These are phyloP conservation scores for Daedaleopsis sinensis DNA, from an alignment of 768 basidiomycete species.

Conservation along the genomic window DNA sequence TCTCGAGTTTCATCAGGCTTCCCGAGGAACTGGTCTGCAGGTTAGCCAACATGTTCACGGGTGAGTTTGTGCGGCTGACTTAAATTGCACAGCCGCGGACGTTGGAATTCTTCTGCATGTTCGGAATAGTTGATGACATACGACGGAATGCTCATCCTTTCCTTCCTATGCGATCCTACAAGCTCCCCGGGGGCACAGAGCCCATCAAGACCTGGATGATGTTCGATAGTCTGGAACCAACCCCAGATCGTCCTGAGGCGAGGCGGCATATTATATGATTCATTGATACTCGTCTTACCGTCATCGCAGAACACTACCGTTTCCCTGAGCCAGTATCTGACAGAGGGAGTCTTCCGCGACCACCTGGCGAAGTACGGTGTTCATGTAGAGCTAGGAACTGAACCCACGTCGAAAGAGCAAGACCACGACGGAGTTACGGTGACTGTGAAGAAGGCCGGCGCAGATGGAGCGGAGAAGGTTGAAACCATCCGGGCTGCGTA, in stretches of 20 bases:
- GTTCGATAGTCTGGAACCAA: neutral
- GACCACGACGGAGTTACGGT: constrained; percentile 33
- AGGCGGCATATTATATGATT: neutral
- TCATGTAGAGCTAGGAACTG: constrained; percentile 39
- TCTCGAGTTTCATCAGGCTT: constrained; percentile 18
- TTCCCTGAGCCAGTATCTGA: constrained; percentile 17
- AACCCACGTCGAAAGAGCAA: constrained; percentile 39
- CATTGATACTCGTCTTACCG: neutral
- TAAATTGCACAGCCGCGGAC: constrained; percentile 22
- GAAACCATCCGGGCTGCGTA: too few species aligned
- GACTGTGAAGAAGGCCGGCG: neutral
- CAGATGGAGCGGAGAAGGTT: too few species aligned
- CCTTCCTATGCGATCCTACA: constrained; percentile 12
- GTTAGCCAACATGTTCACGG: constrained; percentile 20
- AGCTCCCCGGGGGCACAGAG: constrained; percentile 23
- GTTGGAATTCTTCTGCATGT: constrained; percentile 21
- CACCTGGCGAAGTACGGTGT: constrained; percentile 28
- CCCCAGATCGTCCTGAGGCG: constrained; percentile 24
- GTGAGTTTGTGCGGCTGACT: too few species aligned
- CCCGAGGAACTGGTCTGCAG: constrained; percentile 31
- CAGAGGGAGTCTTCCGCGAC: constrained; percentile 13
- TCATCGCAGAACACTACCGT: too few species aligned
- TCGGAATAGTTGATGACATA: constrained; percentile 25
- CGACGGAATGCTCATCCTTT: neutral
- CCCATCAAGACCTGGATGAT: constrained; percentile 10